Percentiles rank a stretch among this genome's conserved stretches.
Conservation (phyloP, 306 rosid genomes). For the Trifolium pratense region DNA sequence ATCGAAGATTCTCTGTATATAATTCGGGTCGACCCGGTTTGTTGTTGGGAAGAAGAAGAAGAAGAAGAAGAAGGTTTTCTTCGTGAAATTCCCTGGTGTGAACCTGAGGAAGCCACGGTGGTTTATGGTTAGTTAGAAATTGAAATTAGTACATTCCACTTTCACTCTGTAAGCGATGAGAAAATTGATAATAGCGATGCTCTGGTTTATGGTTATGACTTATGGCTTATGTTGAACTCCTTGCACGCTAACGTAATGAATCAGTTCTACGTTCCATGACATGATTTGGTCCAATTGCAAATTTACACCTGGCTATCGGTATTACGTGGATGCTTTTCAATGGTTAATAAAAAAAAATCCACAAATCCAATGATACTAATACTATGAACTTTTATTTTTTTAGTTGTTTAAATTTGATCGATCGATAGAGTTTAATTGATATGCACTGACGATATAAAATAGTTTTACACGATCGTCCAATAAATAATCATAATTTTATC, state of each 20-base stretch:
- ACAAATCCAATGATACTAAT: no score
- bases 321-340: not conserved
- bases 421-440: no score
- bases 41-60: constrained; percentile 19
- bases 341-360: not conserved
- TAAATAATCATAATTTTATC: no score
- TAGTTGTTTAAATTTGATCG: no score
- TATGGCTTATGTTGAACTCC: not conserved
- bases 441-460: no score
- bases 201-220: not conserved
- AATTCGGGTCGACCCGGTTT: constrained; percentile 64
- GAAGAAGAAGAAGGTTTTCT: constrained; percentile 74
- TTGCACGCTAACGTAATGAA: constrained; percentile 1
- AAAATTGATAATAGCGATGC: not conserved
- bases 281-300: not conserved
- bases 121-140: constrained; percentile 39
- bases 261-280: not conserved
- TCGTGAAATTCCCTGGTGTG: constrained; percentile 72
- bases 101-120: constrained; percentile 97
- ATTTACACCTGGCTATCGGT: not conserved
- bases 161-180: no score
- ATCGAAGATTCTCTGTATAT: constrained; percentile 60
- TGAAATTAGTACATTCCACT: not conserved
- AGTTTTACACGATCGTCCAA: no score
- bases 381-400: no score